phyloP scores from a whole-genome alignment of 208 protist species.

The Willaertia magna region DNA sequence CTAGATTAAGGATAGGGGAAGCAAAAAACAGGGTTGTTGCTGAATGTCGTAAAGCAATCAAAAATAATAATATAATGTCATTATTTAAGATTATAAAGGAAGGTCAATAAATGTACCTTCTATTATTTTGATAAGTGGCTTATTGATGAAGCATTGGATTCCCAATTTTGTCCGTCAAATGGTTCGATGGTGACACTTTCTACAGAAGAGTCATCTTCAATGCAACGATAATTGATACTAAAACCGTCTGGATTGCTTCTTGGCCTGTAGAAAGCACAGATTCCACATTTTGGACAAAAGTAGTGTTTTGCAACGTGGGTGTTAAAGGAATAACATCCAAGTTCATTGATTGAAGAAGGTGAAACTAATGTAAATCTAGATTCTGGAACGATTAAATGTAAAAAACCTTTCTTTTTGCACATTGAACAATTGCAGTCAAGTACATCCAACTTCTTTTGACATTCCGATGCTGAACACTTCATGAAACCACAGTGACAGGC shows the following conservation, averaged over 20 bases:
- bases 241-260: constrained; percentile 6
- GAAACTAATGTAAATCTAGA: background rate
- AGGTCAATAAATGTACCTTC: constrained; percentile 28
- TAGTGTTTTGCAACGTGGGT: background rate
- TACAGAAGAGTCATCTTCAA: background rate
- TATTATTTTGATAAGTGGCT: constrained; percentile 33
- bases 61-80: constrained; percentile 48
- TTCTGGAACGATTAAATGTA: background rate
- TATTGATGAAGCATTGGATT: background rate
- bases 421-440: constrained; percentile 11
- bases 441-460: background rate
- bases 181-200: background rate
- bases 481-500: background rate
- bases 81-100: constrained; percentile 64
- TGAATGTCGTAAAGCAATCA: constrained; percentile 63
- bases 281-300: background rate
- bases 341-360: background rate
- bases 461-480: background rate
- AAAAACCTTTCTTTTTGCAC: constrained; percentile 1
- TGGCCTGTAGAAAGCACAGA: background rate
- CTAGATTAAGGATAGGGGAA: constrained; percentile 57
- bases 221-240: background rate
- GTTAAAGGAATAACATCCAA: background rate
- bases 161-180: constrained; percentile 13
- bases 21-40: constrained; percentile 35